A percentile compares a stretch with the other conserved stretches of the same genome.
These are phyloP conservation scores for Neophaeococcomyces mojaviensis DNA, from an alignment of 2,329 filamentous ascomycete species.

Conservation along the genomic window DNA sequence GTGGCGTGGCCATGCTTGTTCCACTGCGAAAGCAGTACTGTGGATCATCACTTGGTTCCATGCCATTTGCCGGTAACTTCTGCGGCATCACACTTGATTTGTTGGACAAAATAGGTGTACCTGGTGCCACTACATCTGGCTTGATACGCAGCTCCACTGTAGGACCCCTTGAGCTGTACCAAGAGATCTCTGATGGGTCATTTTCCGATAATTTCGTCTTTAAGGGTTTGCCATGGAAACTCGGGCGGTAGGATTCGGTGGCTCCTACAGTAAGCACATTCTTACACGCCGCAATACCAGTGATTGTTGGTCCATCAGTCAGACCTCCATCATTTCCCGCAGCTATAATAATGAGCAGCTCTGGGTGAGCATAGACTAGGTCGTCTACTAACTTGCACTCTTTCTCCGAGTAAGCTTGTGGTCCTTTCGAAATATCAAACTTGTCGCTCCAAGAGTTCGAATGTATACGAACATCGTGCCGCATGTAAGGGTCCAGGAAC, in stretches of 20 bases:
- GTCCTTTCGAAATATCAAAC: not conserved
- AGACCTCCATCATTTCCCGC: not conserved
- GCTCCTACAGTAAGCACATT: not conserved
- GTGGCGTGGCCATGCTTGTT: not conserved
- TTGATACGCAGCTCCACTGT: conserved; percentile 17
- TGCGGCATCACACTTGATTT: not conserved
- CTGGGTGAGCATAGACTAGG: not conserved
- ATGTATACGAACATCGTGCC: no score
- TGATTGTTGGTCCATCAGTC: not conserved
- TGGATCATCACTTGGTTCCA: not conserved
- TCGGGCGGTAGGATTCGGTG: not conserved
- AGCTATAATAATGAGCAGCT: not conserved
- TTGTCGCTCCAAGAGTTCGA: no score
- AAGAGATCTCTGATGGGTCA: not conserved
- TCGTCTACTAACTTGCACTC: not conserved
- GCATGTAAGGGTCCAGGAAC: no score
- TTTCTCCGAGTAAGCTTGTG: not conserved
- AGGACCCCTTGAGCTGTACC: conserved; percentile 16
- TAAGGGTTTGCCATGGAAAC: not conserved
- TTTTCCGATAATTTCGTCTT: not conserved
- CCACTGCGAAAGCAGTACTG: not conserved
- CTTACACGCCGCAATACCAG: not conserved
- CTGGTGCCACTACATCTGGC: conserved; percentile 19
- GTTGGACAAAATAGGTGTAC: conserved; percentile 16
- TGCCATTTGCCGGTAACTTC: not conserved